Evolutionary conservation across 2,329 filamentous ascomycete genomes (phyloP).

Genomic region (Capronia americana): DNA sequence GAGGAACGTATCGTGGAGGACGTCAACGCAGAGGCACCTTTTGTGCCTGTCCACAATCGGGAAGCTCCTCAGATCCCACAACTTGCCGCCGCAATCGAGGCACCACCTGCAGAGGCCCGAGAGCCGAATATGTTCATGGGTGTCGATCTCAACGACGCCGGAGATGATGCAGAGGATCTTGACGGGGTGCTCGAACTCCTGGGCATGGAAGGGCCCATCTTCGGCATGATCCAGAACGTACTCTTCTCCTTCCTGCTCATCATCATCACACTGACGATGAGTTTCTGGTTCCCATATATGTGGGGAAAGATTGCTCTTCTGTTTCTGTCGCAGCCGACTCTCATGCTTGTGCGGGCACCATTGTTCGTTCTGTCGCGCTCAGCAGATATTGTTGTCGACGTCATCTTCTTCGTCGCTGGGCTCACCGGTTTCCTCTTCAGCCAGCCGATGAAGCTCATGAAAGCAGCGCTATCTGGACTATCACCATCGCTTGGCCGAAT

Average conservation of each 20-base stretch:
- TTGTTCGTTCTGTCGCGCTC: slow-evolving; percentile 73
- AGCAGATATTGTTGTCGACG: slow-evolving; percentile 81
- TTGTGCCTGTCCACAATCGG: slow-evolving; percentile 59
- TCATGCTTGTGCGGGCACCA: slow-evolving; percentile 70
- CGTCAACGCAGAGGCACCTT: slow-evolving; percentile 65
- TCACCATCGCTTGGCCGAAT: slow-evolving; percentile 27
- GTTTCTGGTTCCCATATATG: slow-evolving; percentile 90
- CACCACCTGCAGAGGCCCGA: slow-evolving; percentile 14
- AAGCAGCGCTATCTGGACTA: slow-evolving; percentile 37
- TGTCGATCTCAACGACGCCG: slow-evolving; percentile 68
- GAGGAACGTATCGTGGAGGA: slow-evolving; percentile 68
- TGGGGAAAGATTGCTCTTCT: slow-evolving; percentile 84
- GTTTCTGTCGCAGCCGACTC: slow-evolving; percentile 76
- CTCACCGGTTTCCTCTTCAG: slow-evolving; percentile 59
- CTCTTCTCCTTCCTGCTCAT: slow-evolving; percentile 93
- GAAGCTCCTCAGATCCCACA: slow-evolving; percentile 27
- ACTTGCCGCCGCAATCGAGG: slow-evolving; percentile 10
- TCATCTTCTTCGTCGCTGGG: slow-evolving; percentile 36
- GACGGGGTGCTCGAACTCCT: slow-evolving; percentile 96
- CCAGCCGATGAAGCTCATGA: slow-evolving; percentile 44
- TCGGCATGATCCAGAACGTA: slow-evolving; percentile 89
- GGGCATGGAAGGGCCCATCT: slow-evolving; percentile 91
- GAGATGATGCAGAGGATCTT: slow-evolving; percentile 83
- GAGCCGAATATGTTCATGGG: slow-evolving; percentile 71
- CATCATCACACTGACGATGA: slow-evolving; percentile 80